These are phyloP conservation scores for Dillenia suffruticosa DNA, from an alignment of 164 flowering plant genomes.

Conservation along the genomic window DNA sequence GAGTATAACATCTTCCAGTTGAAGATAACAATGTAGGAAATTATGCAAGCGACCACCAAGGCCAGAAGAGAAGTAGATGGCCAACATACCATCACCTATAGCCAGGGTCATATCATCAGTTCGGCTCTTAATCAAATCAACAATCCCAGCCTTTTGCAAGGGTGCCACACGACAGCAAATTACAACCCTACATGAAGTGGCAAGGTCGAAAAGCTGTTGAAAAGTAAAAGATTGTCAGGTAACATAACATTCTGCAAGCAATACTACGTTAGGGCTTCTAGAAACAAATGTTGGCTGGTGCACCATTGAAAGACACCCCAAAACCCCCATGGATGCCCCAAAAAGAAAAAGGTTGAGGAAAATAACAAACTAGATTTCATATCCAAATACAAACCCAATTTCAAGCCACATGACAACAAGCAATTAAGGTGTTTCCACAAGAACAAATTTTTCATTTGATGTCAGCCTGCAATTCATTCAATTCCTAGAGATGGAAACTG, in stretches of 20 bases:
- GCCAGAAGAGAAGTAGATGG: not conserved
- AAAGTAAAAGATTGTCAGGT: slow-evolving; percentile 1
- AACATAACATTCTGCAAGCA: not conserved
- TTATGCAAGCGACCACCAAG: not conserved
- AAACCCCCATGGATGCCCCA: no score
- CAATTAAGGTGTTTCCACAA: no score
- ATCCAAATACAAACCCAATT: no score
- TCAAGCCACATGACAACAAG: no score
- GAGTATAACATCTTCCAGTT: not conserved
- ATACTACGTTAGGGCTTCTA: no score
- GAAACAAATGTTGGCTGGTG: no score
- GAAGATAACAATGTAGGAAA: not conserved
- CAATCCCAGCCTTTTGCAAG: slow-evolving; percentile 93
- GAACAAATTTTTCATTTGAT: no score
- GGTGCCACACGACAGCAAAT: slow-evolving; percentile 97
- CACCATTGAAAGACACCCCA: no score
- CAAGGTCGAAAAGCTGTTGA: slow-evolving; percentile 82
- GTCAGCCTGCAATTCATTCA: no score
- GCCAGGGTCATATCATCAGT: slow-evolving; percentile 95
- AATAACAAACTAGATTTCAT: no score
- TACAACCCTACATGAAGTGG: slow-evolving; percentile 76
- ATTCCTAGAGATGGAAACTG: no score
- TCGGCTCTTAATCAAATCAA: slow-evolving; percentile 76
- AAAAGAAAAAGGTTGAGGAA: no score
- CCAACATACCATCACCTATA: slow-evolving; percentile 85